Percentiles rank a stretch among this genome's conserved stretches.
Evolutionary conservation across 441 rosid genomes (phyloP).

Genomic region (Mallotus japonicus): DNA sequence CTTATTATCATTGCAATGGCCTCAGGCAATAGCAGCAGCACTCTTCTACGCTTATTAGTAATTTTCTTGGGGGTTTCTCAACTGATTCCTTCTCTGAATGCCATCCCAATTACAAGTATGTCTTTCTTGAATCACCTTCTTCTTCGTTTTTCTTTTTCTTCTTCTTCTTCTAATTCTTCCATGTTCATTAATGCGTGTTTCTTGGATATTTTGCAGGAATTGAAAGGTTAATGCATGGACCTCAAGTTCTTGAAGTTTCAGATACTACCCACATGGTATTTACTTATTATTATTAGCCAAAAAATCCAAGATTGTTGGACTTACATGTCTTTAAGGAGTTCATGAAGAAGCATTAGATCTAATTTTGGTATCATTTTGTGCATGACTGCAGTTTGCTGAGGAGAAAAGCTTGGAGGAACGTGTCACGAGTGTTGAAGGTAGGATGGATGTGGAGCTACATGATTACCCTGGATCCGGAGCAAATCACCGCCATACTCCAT

Average conservation of each 20-base stretch:
- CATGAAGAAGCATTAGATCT: no score
- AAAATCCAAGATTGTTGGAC: no score
- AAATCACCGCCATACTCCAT: slow-evolving; percentile 79
- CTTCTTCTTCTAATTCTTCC: background rate
- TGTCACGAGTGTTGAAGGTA: slow-evolving; percentile 14
- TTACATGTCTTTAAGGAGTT: no score
- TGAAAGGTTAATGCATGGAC: slow-evolving; percentile 23
- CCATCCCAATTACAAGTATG: slow-evolving; percentile 53
- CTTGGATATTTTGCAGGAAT: slow-evolving; percentile 28
- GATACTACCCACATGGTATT: slow-evolving; percentile 12
- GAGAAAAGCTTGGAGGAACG: slow-evolving; percentile 25
- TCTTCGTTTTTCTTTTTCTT: background rate
- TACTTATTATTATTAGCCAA: background rate
- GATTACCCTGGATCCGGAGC: slow-evolving; percentile 90
- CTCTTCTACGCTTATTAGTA: slow-evolving; percentile 33
- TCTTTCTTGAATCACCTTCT: background rate
- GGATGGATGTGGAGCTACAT: slow-evolving; percentile 48
- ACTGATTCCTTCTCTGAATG: slow-evolving; percentile 31
- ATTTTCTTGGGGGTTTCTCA: slow-evolving; percentile 41
- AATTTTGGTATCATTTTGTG: background rate
- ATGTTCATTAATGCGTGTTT: background rate
- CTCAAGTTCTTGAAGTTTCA: slow-evolving; percentile 5
- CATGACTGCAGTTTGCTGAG: slow-evolving; percentile 14
- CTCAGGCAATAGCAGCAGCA: slow-evolving; percentile 35
- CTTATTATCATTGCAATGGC: no score